phyloP scores from a whole-genome alignment of 495 filamentous ascomycete genomes.

The Thermochaetoides thermophila region DNA sequence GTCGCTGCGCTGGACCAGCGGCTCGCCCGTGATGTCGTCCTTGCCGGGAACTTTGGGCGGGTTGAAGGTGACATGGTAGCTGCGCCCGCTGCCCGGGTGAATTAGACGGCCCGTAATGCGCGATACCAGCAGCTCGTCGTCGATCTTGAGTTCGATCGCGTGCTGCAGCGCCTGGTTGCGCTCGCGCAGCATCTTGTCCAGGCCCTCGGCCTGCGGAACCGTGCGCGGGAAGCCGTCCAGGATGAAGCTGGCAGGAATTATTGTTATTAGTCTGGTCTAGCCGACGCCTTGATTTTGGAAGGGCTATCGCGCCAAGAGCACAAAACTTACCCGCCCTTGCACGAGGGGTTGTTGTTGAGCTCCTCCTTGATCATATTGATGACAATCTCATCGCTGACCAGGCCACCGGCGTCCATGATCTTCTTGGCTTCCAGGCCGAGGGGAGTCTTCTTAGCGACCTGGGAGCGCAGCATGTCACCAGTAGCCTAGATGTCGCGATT shows the following conservation, averaged over 20 bases:
- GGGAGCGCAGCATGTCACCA: conserved; percentile 96
- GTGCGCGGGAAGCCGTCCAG: conserved; percentile 97
- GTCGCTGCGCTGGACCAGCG: conserved; percentile 86
- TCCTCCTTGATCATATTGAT: conserved; percentile 98
- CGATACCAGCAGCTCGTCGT: conserved; percentile 80
- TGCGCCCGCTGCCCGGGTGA: conserved; percentile 88
- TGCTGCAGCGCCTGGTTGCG: conserved; percentile 73
- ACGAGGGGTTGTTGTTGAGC: conserved; percentile 83
- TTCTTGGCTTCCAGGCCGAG: conserved; percentile 97
- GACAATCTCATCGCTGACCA: conserved; percentile 98
- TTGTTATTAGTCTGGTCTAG: neutral
- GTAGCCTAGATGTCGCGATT: conserved; percentile 57
- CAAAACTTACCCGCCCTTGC: conserved; percentile 76
- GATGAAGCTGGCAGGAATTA: conserved; percentile 58
- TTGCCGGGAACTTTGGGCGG: conserved; percentile 89
- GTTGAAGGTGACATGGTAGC: conserved; percentile 97
- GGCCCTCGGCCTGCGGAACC: conserved; percentile 82
- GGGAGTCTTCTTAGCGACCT: conserved; percentile 94
- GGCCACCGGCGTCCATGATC: conserved; percentile 97
- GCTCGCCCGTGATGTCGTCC: conserved; percentile 94
- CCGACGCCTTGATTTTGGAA: no score
- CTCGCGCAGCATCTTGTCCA: conserved; percentile 74
- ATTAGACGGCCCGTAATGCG: conserved; percentile 94
- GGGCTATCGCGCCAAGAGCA: no score
- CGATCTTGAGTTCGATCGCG: conserved; percentile 91